Evolutionary conservation across 1,284 basidiomycete species (phyloP).

Genomic region (Tilletiaria anomala): DNA sequence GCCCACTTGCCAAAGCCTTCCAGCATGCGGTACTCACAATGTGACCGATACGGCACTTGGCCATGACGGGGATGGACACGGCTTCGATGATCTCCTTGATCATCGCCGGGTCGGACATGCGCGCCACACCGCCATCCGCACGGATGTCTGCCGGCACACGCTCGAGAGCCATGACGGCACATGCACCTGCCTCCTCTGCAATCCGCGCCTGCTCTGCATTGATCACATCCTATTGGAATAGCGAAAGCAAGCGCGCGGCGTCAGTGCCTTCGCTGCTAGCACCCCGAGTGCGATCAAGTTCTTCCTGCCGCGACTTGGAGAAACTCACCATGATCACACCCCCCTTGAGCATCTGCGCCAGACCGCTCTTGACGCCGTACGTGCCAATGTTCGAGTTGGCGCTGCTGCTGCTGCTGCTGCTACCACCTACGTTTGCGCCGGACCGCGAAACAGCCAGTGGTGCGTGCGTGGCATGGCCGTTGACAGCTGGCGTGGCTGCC

Average conservation of each 20-base stretch:
- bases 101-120: constrained; percentile 64
- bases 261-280: not conserved
- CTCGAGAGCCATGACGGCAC: constrained; percentile 80
- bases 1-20: no score
- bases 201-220: constrained; percentile 80
- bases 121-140: constrained; percentile 36
- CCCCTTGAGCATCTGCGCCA: constrained; percentile 42
- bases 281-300: not conserved
- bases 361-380: constrained; percentile 70
- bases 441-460: constrained; percentile 16
- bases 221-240: constrained; percentile 45
- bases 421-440: constrained; percentile 52
- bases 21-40: constrained; percentile 78
- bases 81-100: constrained; percentile 83
- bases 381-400: constrained; percentile 61
- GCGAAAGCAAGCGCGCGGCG: not conserved
- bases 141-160: constrained; percentile 86
- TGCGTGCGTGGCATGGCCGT: constrained; percentile 24
- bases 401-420: constrained; percentile 48
- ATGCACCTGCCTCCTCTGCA: constrained; percentile 92
- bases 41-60: constrained; percentile 89
- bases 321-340: constrained; percentile 44
- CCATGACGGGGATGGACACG: constrained; percentile 39
- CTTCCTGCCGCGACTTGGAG: constrained; percentile 53
- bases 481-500: constrained; percentile 11